Evolutionary conservation across 306 rosid genomes (phyloP).

Genomic region (Abrus precatorius): DNA sequence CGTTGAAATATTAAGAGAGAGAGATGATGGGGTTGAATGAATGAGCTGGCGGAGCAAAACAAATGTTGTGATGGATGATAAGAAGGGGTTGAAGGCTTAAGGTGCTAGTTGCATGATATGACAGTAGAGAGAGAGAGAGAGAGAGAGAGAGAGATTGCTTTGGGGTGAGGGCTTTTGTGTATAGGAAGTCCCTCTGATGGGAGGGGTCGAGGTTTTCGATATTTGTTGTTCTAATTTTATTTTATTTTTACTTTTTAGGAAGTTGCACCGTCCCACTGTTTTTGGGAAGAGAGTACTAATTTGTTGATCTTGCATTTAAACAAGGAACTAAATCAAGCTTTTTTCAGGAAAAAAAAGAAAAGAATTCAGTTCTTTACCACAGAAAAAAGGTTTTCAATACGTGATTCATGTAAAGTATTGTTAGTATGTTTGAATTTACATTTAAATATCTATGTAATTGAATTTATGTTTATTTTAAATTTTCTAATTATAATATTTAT

Average conservation of each 20-base stretch:
- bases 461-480: too few species aligned
- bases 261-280: background rate
- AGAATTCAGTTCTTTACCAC: too few species aligned
- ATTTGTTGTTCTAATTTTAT: conserved; percentile 7
- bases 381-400: too few species aligned
- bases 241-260: background rate
- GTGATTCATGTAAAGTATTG: too few species aligned
- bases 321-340: too few species aligned
- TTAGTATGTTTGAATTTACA: too few species aligned
- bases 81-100: conserved; percentile 56
- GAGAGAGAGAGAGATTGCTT: conserved; percentile 14
- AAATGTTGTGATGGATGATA: conserved; percentile 59
- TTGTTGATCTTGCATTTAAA: too few species aligned
- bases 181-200: conserved; percentile 63
- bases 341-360: too few species aligned
- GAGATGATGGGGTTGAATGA: conserved; percentile 64
- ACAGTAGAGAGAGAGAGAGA: conserved; percentile 44
- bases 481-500: too few species aligned
- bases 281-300: too few species aligned
- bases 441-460: too few species aligned
- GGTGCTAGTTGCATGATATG: conserved; percentile 78
- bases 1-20: conserved; percentile 52
- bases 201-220: conserved; percentile 61
- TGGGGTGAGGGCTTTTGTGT: conserved; percentile 12
- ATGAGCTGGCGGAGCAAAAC: conserved; percentile 77